These are phyloP conservation scores for Asclepias syriaca DNA, from an alignment of 257 asterid genomes.

Conservation along the genomic window DNA sequence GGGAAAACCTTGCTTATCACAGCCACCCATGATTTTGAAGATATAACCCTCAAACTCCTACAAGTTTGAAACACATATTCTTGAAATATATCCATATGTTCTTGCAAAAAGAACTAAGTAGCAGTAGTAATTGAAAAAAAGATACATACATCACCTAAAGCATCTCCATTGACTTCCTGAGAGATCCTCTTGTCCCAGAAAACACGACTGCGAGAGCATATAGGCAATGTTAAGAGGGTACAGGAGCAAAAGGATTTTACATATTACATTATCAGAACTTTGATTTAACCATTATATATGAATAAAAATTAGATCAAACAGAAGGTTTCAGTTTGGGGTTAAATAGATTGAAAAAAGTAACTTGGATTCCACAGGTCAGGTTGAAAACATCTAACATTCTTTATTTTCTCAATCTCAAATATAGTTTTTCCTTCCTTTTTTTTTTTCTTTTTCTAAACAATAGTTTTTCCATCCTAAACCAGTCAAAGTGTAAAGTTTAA, in stretches of 20 bases:
- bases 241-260: not conserved
- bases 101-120: not conserved
- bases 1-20: slow-evolving; percentile 59
- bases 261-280: too few species aligned
- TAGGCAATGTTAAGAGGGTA: not conserved
- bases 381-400: too few species aligned
- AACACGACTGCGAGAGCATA: slow-evolving; percentile 26
- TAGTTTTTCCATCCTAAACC: too few species aligned
- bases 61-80: not conserved
- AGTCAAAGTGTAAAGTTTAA: too few species aligned
- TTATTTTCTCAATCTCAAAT: too few species aligned
- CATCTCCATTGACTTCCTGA: slow-evolving; percentile 51
- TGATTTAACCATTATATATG: too few species aligned
- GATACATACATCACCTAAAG: slow-evolving; percentile 38
- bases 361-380: too few species aligned
- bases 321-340: too few species aligned
- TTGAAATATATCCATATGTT: not conserved
- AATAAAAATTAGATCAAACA: too few species aligned
- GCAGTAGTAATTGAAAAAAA: not conserved
- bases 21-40: slow-evolving; percentile 57
- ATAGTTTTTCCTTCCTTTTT: too few species aligned
- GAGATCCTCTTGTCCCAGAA: slow-evolving; percentile 54
- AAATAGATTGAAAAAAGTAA: too few species aligned
- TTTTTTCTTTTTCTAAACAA: too few species aligned
- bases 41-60: slow-evolving; percentile 52